Evolutionary conservation across 179 eudicot genomes (phyloP), one percentile per base, ranked within the genome.

Genomic region (Patellifolia procumbens): DNA sequence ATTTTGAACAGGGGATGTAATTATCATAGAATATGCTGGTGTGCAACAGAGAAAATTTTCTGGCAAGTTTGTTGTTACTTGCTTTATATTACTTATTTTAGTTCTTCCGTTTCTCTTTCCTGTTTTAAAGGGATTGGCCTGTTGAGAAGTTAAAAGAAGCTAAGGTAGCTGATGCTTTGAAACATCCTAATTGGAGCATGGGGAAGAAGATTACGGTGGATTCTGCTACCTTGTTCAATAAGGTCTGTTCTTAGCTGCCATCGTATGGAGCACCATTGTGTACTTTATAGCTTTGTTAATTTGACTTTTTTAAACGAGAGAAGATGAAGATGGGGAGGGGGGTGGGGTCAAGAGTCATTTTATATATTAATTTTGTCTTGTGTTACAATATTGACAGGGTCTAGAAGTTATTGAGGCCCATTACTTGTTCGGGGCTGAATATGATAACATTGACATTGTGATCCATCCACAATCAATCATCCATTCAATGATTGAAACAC

Each of bases 371-470:
- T 22, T 60, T 70, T 51, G 49, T 29, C 6, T 51, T 19, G 24
- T 78, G 63, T 61, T 78, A 22, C 34, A n/a, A 39, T 43, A 20
- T 85, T 68, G 72, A 61, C 87, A 96, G 99, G 99, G 98, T 75
- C 84, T 96, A 72, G 99, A 96, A 88, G 98, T 96, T 73, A 96
- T 96, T 76, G 99, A 96, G 90, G 99, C 99, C 43, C 99, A 96
- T 80, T 96, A 96, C 82, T 91, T 96, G 60, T 96, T 89, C 64
- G 99, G 99, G 53, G 93, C 91, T 12, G 97, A 88, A 64, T 96
- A 93, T 81, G 98, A 96, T 76, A 80, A 91, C 82, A 89, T 96
- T 77, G 99, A 96, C 58, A 93, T 93, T 62, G 92, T 96, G 39
- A 91, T 96, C 85, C 99, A 96, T 79, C 99, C 99, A 4, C 97